Evolutionary conservation across 2,329 filamentous ascomycete genomes (phyloP), one percentile per base, ranked within the genome.

Genomic region (Penicillium sclerotiorum): DNA sequence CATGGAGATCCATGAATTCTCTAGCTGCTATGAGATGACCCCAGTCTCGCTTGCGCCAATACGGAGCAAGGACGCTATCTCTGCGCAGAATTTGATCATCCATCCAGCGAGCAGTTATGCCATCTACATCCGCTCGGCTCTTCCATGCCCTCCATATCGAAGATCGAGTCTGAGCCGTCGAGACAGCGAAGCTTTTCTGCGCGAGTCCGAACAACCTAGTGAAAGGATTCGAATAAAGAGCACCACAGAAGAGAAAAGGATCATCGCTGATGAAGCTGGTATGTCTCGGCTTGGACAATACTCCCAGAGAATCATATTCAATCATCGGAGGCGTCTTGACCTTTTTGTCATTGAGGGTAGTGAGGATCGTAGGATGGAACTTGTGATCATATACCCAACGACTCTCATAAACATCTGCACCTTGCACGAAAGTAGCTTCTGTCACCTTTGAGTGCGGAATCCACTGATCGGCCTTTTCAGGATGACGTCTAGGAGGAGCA

Each of bases 311-410:
- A 53, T 78, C 75, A 37, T 77, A 69, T 30, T 75, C 73, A 46
- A 82, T 81, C 73, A 82, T 77, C n/a, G 76, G 72, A 5, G 80
- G 80, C 2, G 80, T 82, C 40, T 78, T 73, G 2, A 80, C 71
- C 27, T 70, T 64, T 40, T 74, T 65, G 7, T 78, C 79, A 50
- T 82, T 82, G 8, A 82, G 70, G 27, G 67, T 75, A 11, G 75
- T 77, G 33, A 69, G 68, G 20, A 78, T 76, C 1, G 70, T 75
- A 2, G 75, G 75, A 56, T 77, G 73, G 53, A 76, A 75, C 57
- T 77, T 77, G 58, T 78, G 75, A 53, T 78, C 74, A 39, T 78
- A 78, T 15, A 70, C 59, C 74, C 74, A 77, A 58, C 72, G 73
- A 47, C 76, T 76, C 59, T 81, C 76, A 52, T 78, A 82, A 2